Evolutionary conservation across 768 basidiomycete genomes (phyloP), one percentile per base, ranked within the genome.

Genomic region (Termitomyces sp.): DNA sequence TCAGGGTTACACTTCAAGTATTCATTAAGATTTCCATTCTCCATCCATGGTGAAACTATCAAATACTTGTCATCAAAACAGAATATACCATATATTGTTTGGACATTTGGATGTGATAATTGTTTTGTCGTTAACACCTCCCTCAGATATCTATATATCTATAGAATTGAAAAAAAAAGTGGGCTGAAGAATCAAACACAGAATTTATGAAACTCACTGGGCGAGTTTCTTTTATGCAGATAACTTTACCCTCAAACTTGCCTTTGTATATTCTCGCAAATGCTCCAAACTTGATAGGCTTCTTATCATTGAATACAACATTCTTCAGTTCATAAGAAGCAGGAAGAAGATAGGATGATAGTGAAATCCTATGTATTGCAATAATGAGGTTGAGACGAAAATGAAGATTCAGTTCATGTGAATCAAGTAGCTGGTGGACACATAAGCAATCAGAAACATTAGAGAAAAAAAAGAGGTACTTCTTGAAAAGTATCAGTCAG

Each of bases 41-140:
- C 11, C 47, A 48, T 48, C 47, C 47, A 32, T 6, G 8, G 47
- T 2, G 30, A 30, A 13, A 48, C 30, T 4, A 32, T 18, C 3
- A 9, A 11, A 48, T 4, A 7, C 0, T 18, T 3, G 3, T 1
- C 7, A 18, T 3, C 18, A 2, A 5, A 2, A 5, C 4, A 2
- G 11, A 48, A 30, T n/a, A 48, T 14, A 4, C 47, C 47, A 32
- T 48, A 32, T 18, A 32, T 30, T 5, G 18, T 30, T 11, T n/a
- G 10, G 3, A 32, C 9, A n/a, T 48, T 48, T 14, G 5, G 30
- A 20, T 48, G 47, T 13, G 7, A 28, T 10, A 48, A 11, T 32
- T 48, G 47, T 32, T 9, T 32, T 8, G 1, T 11, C 2, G 10
- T 11, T 3, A 32, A 32, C 9, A 7, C 18, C 7, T 11, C 47